phyloP scores from a whole-genome alignment of 345 rosid species.

The Ceriops decandra region DNA sequence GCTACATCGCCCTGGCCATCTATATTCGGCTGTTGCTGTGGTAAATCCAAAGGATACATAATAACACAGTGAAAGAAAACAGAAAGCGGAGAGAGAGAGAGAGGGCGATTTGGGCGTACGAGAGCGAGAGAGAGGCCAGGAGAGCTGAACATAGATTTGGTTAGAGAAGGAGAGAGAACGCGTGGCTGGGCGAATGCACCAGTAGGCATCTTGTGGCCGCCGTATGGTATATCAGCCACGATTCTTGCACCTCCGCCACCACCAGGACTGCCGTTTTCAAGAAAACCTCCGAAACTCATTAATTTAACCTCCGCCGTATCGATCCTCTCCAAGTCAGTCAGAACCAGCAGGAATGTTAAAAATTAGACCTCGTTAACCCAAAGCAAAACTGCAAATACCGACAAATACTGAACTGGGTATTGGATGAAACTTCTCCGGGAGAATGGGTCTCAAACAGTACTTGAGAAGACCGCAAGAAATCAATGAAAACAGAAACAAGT shows the following conservation, averaged over 20 bases:
- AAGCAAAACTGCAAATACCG: too few relatives aligned
- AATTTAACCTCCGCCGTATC: not conserved
- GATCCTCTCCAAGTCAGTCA: conserved; percentile 1
- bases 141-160: conserved; percentile 65
- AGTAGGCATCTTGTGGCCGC: conserved; percentile 43
- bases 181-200: conserved; percentile 55
- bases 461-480: too few relatives aligned
- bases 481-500: not conserved
- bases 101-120: conserved; percentile 22
- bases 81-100: not conserved
- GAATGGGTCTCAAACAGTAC: too few relatives aligned
- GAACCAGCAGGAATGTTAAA: too few relatives aligned
- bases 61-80: not conserved
- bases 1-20: conserved; percentile 40
- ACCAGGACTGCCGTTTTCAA: conserved; percentile 42
- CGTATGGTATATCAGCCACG: conserved; percentile 41
- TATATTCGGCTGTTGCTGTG: conserved; percentile 47
- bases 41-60: not conserved
- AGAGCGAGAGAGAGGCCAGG: conserved; percentile 82
- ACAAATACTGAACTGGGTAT: too few relatives aligned
- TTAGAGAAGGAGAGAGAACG: conserved; percentile 42
- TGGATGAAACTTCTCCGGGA: too few relatives aligned
- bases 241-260: conserved; percentile 40
- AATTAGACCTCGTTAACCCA: too few relatives aligned
- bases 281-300: conserved; percentile 81